A percentile compares a stretch with the other conserved stretches of the same genome.
Evolutionary conservation across 2,329 filamentous ascomycete species (phyloP).

Genomic region (Diplodia corticola): DNA sequence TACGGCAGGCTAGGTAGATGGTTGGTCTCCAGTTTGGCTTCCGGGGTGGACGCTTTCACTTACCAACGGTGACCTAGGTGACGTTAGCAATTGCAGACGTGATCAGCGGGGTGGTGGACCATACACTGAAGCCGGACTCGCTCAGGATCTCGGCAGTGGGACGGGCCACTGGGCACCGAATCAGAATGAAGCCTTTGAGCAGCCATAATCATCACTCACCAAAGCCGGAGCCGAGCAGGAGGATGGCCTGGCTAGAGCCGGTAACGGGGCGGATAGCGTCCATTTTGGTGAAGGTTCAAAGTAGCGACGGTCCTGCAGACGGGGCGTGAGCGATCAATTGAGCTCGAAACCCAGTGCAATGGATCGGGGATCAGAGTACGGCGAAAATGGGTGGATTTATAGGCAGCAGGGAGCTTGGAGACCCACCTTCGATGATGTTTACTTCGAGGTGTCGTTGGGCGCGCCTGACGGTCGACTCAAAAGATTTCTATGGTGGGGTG

Average conservation of each 20-base stretch:
- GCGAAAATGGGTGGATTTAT: background rate
- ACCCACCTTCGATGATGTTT: slow-evolving; percentile 7
- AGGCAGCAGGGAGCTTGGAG: background rate
- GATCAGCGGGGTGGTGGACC: background rate
- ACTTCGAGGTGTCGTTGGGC: slow-evolving; percentile 12
- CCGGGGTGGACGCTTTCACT: slow-evolving; percentile 24
- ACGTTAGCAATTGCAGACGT: background rate
- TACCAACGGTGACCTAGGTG: slow-evolving; percentile 51
- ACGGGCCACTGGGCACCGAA: slow-evolving; percentile 42
- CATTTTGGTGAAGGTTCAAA: slow-evolving; percentile 18
- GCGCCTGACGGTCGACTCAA: slow-evolving; percentile 15
- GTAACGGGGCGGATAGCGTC: slow-evolving; percentile 3
- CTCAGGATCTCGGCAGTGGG: slow-evolving; percentile 61
- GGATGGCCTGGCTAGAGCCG: slow-evolving; percentile 34
- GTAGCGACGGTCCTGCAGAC: background rate
- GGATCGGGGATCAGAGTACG: background rate
- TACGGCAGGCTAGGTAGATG: slow-evolving; percentile 68
- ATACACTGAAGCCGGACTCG: slow-evolving; percentile 57
- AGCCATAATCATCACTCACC: slow-evolving; percentile 25
- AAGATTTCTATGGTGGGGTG: slow-evolving; percentile 21
- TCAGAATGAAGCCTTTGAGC: slow-evolving; percentile 16
- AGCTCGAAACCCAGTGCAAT: background rate
- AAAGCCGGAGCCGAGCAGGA: slow-evolving; percentile 43
- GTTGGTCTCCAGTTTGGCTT: background rate
- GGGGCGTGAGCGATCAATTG: slow-evolving; percentile 12